A percentile compares a stretch with the other conserved stretches of the same genome.
These are phyloP conservation scores for Aspergillus ustus DNA, from an alignment of 2,329 filamentous ascomycete genomes.

Conservation along the genomic window DNA sequence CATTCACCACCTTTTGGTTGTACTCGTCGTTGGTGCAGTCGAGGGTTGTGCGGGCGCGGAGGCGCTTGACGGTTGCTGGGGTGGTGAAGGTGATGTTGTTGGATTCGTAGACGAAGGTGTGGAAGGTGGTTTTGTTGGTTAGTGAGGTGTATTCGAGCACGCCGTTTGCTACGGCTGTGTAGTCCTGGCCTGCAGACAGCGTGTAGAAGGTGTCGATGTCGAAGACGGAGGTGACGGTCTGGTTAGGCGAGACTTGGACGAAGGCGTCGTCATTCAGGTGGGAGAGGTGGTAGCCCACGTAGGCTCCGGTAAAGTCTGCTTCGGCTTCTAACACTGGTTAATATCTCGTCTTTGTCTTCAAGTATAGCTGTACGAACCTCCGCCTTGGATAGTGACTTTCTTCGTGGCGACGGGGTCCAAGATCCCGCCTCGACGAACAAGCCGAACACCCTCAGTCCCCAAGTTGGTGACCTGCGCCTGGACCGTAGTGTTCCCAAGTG, in stretches of 20 bases:
- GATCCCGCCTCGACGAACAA: slow-evolving; percentile 19
- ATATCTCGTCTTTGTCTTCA: neutral
- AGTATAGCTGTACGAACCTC: slow-evolving; percentile 6
- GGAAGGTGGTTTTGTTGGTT: slow-evolving; percentile 8
- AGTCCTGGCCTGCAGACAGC: slow-evolving; percentile 13
- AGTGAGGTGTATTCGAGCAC: slow-evolving; percentile 16
- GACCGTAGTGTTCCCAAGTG: slow-evolving; percentile 18
- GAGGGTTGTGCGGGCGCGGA: slow-evolving; percentile 13
- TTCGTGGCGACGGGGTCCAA: slow-evolving; percentile 18
- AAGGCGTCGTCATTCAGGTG: slow-evolving; percentile 18
- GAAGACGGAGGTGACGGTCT: slow-evolving; percentile 20
- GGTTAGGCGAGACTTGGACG: slow-evolving; percentile 16
- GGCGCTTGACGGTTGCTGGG: neutral
- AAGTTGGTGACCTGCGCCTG: slow-evolving; percentile 18
- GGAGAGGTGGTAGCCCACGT: slow-evolving; percentile 16
- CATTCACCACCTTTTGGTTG: slow-evolving; percentile 10
- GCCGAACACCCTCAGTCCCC: slow-evolving; percentile 11
- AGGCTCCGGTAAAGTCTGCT: slow-evolving; percentile 15
- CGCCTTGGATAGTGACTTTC: slow-evolving; percentile 14
- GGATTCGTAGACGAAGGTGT: slow-evolving; percentile 10
- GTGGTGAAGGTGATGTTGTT: slow-evolving; percentile 15
- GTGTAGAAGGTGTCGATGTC: slow-evolving; percentile 17
- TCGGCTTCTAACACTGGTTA: neutral
- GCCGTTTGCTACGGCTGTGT: slow-evolving; percentile 16
- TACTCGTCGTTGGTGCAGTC: slow-evolving; percentile 15